A percentile compares a stretch with the other conserved stretches of the same genome.
phyloP scores from a whole-genome alignment of 2,329 filamentous ascomycete genomes.

The Zasmidium angulare region DNA sequence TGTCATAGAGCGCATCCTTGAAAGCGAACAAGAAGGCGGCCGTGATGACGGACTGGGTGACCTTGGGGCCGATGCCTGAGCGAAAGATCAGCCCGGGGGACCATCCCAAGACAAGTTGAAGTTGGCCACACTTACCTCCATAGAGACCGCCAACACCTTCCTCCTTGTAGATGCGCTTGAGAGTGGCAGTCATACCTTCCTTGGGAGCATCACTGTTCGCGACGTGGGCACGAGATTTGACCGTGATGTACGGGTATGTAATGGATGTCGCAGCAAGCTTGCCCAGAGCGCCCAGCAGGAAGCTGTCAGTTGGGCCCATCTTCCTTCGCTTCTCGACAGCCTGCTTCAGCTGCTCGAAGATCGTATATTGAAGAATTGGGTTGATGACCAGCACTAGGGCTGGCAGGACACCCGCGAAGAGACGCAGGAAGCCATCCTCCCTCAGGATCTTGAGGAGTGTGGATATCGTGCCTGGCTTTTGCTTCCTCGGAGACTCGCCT shows the following conservation, averaged over 20 bases:
- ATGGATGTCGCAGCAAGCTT: constrained; percentile 92
- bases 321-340: constrained; percentile 71
- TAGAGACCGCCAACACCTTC: constrained; percentile 93
- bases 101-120: not conserved
- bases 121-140: constrained; percentile 63
- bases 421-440: constrained; percentile 78
- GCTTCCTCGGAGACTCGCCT: constrained; percentile 42
- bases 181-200: constrained; percentile 75
- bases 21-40: constrained; percentile 96
- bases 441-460: constrained; percentile 78
- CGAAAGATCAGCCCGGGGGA: constrained; percentile 7
- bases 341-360: constrained; percentile 98
- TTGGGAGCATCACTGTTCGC: constrained; percentile 72
- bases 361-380: constrained; percentile 96
- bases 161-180: constrained; percentile 77
- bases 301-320: constrained; percentile 82
- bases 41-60: constrained; percentile 94
- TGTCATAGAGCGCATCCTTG: constrained; percentile 92
- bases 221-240: constrained; percentile 97
- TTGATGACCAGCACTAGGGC: constrained; percentile 95
- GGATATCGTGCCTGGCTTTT: constrained; percentile 71
- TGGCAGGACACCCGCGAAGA: constrained; percentile 90
- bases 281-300: constrained; percentile 86
- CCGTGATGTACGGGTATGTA: constrained; percentile 97
- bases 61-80: constrained; percentile 88